phyloP scores from a whole-genome alignment of 805 yeast species.

The Zygosaccharomyces gambellarensis region DNA sequence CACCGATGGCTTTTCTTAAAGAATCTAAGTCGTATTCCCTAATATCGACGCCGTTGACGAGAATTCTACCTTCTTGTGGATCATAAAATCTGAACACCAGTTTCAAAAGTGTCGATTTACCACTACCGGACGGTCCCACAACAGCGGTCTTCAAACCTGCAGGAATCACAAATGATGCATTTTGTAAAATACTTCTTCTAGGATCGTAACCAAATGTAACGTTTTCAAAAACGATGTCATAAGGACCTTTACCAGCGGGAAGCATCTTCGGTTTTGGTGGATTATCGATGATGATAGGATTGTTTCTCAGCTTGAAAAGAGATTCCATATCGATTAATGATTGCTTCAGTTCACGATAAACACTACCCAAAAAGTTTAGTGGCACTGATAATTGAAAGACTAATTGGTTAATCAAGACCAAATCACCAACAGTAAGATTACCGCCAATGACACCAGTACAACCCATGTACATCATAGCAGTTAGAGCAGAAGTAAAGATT shows the following conservation, averaged over 20 bases:
- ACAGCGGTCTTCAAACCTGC: slow-evolving; percentile 89
- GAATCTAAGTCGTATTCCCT: slow-evolving; percentile 68
- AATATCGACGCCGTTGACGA: slow-evolving; percentile 87
- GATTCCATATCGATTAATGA: slow-evolving; percentile 94
- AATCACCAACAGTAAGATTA: slow-evolving; percentile 82
- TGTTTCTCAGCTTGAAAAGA: slow-evolving; percentile 75
- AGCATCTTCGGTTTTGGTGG: slow-evolving; percentile 59
- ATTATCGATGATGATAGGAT: slow-evolving; percentile 62
- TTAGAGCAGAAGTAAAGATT: slow-evolving; percentile 81
- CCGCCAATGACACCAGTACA: slow-evolving; percentile 88
- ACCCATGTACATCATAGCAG: slow-evolving; percentile 98
- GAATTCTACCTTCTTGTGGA: slow-evolving; percentile 66
- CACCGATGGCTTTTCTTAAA: slow-evolving; percentile 71
- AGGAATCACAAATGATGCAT: slow-evolving; percentile 80
- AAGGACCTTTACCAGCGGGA: slow-evolving; percentile 39
- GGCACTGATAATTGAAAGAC: slow-evolving; percentile 96
- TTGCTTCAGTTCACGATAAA: slow-evolving; percentile 90
- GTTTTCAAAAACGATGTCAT: slow-evolving; percentile 82
- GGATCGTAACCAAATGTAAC: slow-evolving; percentile 91
- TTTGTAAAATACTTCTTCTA: slow-evolving; percentile 75
- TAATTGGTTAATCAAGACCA: slow-evolving; percentile 89
- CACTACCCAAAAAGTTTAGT: slow-evolving; percentile 89
- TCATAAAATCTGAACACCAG: slow-evolving; percentile 88
- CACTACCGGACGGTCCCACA: slow-evolving; percentile 96
- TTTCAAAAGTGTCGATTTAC: slow-evolving; percentile 84